Base-by-base conservation (phyloP, 371 early-diverging fungal species). In the Circinella umbellata region DNA sequence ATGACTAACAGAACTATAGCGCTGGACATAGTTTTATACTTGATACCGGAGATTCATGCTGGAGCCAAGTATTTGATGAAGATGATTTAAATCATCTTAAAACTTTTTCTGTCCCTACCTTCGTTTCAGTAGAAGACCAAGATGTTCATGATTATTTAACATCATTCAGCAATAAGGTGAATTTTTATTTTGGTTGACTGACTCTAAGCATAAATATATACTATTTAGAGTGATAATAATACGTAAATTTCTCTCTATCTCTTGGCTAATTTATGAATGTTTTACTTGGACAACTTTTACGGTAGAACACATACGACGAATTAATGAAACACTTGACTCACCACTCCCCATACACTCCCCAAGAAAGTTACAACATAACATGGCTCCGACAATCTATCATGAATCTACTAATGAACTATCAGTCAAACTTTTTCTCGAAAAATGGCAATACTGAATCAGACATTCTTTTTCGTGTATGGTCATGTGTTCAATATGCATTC, bases 371-470 rank as follows among this genome's bases (percentile, higher is more conserved):
- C 15, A 15, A 51, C 15, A 6, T 51, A 13, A 15, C 14, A n/a
- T 51, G 51, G 51, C 15, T 51, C 8, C 8, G 51, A 51, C 51
- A 51, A 51, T 51, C 51, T n/a, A 51, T 51, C 15, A 13, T 8
- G 14, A 51, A 51, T 15, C 6, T 51, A 15, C 3, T 51, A 6
- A 8, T 15, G 15, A 51, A 51, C 51, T 51, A 51, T n/a, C 51
- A 15, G 1, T 51, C 15, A 1, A 15, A 51, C 51, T 51, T 51
- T 51, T 51, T 51, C 7, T 13, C 51, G 8, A 51, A 51, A 7
- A n/a, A 13, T 51, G 51, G 51, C 8, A 51, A 59, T 37, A 59
- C 60, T 4, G 60, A 59, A 59, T 59, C 60, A 6, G 60, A 59
- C 37, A 37, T 59, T 15, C 60, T 59, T 37, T 36, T 9, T n/a